Base-by-base conservation (phyloP, 164 flowering plant genomes). In the Dillenia turbinata region DNA sequence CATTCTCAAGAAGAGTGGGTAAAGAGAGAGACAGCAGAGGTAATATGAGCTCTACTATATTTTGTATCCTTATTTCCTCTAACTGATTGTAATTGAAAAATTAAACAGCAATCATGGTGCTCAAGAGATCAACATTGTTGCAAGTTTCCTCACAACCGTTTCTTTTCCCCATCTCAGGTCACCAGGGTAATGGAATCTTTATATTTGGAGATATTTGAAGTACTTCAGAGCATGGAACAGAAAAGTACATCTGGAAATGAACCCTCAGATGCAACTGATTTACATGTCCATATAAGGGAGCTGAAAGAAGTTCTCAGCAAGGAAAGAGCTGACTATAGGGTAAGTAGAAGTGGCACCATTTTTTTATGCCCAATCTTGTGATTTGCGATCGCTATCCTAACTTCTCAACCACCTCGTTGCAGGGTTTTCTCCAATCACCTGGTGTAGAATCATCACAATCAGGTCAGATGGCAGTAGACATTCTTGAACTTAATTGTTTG, bases 401-500 rank as follows among this genome's bases (percentile, higher is more conserved):
- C 40, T 33, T 47, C 9, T 65, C 64, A 44, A 3, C 50, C 60
- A 6, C 45, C 24, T 59, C 24, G 57, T 54, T 59, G 66, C 76
- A 92, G 98, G 80, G 17, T 64, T 64, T 81, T 73, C 76, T 89
- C 44, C 83, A 77, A 69, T 69, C 75, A 11, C 63, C 63, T 47
- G 26, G 69, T 46, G 6, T 66, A 55, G 91, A 77, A 49, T 65
- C 50, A 62, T 54, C 67, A 16, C 59, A 71, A 47, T 45, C 66
- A 17, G 76, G 51, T 53, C 71, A 64, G 56, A 48, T 52, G 22
- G 49, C 63, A 53, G 48, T 78, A 2, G 96, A 90, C 76, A 73
- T 92, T 73, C 78, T 90, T 19, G 93, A 90, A 62, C 78, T 90
- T 15, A 90, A 85, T 70, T 80, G 83, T 17, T 61, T 92, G 76